Evolutionary conservation across 768 basidiomycete genomes (phyloP), one percentile per base, ranked within the genome.

Genomic region (Glaciozyma martinii): DNA sequence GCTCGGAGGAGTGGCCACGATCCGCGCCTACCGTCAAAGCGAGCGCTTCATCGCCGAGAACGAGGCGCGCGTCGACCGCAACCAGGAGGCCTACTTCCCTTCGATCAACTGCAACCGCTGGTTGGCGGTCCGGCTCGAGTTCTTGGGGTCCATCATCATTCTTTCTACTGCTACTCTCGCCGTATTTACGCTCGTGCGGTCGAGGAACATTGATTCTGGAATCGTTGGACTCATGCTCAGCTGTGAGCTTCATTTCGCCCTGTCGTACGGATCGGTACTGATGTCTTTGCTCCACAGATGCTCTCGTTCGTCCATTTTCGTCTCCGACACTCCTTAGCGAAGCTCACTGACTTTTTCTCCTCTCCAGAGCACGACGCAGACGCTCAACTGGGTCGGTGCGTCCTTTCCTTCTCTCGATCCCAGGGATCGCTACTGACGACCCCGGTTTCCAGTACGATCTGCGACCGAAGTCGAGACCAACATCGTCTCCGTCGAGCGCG

Each of bases 401-500:
- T 15, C 30, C 32, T 64, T 23, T 59, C 40, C 50, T 64, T 53
- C 57, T 56, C 57, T 30, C 55, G 62, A 2, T 56, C 40, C 49
- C 63, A 47, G 1, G 61, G 59, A 2, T 37, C 54, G 53, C 44
- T n/a, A 29, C 40, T 56, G 55, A 40, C 55, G n/a, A 56, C 40
- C 23, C 33, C 3, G 15, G 5, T 42, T 13, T 62, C 56, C 68
- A 58, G 68, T 67, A 18, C 68, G 73, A 2, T 62, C 58, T 5
- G 64, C 63, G 25, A 56, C 70, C 68, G 91, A 93, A 75, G 88
- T 91, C 18, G 91, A 94, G 74, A 88, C 91, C 27, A 72, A 60
- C 70, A 86, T 90, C 71, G 89, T 91, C 65, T 89, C 88, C 72
- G 87, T 90, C 21, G 91, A 94, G 75, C 85, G 90, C 8, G 86